Base-by-base conservation (phyloP, 1,139 yeast species). In the Candida neerlandica region DNA sequence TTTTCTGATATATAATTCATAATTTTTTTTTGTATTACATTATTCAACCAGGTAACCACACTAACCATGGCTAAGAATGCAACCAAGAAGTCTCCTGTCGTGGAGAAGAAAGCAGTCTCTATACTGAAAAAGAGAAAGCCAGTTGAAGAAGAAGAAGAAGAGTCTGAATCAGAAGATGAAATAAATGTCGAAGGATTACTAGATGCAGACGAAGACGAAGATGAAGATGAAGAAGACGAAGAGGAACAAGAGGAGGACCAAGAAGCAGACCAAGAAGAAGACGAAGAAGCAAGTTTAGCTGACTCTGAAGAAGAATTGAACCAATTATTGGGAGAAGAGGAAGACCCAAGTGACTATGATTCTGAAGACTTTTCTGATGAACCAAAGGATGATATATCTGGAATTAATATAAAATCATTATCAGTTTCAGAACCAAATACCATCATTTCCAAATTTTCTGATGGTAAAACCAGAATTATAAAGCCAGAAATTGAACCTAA, bases 401-500 rank as follows among this genome's bases (percentile, higher is more conserved):
- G 80, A 34, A 74, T 82, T 30, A 75, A 75, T 55, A 71, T 84
- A 37, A 75, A 82, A 54, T 73, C 82, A 11, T 63, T 79, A 52
- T 75, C 82, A 1, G 71, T 68, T 48, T 60, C 60, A 5, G 66
- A 77, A 54, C 59, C 55, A 38, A 15, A 65, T 67, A 14, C 56
- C 65, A 4, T 67, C 65, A 32, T 71, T 66, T 26, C 87, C 23
- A 76, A 76, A 56, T 87, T 80, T 59, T 84, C 97, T 0, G 97
- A 92, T 67, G 97, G 97, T 9, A 75, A 79, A 49, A 83, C 84
- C 15, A 78, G 98, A 64, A 69, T 85, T 9, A 77, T 92, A 51
- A 84, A 82, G 60, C 97, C 97, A 2, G 97, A 90, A 65, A 92
- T 94, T 57, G 86, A 89, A 32, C 98, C 99, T 3, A 85, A 83